Evolutionary conservation across 345 rosid genomes (phyloP).

Genomic region (Populus alba): DNA sequence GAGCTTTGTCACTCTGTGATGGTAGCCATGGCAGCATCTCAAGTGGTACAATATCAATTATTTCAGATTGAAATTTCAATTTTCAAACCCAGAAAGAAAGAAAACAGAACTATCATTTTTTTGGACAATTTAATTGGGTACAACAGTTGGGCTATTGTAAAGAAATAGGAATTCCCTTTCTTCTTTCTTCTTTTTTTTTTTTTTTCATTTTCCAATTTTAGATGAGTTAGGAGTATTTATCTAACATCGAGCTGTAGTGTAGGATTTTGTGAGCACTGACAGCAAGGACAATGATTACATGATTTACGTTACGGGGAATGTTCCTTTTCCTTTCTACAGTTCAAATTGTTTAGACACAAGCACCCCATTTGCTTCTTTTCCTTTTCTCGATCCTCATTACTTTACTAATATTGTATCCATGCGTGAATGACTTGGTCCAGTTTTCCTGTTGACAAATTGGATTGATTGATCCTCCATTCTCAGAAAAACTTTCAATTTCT

Average conservation of each 20-base stretch:
- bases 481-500: not conserved
- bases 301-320: conserved; percentile 1
- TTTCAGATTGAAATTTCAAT: conserved; percentile 42
- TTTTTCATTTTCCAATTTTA: not conserved
- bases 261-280: conserved; percentile 25
- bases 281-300: conserved; percentile 26
- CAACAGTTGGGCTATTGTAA: conserved; percentile 29
- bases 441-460: not conserved
- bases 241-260: conserved; percentile 34
- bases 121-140: conserved; percentile 3
- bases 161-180: conserved; percentile 17
- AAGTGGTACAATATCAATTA: conserved; percentile 49
- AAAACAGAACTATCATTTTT: not conserved
- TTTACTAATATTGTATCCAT: no score
- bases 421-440: no score
- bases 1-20: conserved; percentile 53
- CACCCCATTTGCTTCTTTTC: not conserved
- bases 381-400: not conserved
- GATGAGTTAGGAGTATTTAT: not conserved
- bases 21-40: conserved; percentile 60
- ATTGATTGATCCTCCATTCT: not conserved
- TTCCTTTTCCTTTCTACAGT: not conserved
- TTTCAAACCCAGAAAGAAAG: not conserved
- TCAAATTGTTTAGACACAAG: not conserved
- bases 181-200: not conserved